Evolutionary conservation across 106 monocot genomes (phyloP), one percentile per base, ranked within the genome.

Genomic region (Allium cepa): DNA sequence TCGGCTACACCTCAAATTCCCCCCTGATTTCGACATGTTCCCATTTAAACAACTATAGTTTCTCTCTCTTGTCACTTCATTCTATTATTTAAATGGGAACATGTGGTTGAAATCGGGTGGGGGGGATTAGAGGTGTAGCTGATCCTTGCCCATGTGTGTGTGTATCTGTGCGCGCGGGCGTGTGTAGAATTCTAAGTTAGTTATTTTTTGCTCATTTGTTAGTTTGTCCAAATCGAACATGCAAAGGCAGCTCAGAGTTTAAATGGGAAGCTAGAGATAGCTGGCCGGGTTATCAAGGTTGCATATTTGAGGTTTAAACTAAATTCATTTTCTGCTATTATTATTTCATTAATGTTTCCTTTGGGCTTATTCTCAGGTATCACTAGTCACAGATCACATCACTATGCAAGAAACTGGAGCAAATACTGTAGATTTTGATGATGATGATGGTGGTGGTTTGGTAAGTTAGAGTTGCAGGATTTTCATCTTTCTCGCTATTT

Each of bases 401-500:
- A 77, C 70, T 28, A 45, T 75, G n/a, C 88, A 86, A 69, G 88
- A 81, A 69, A 57, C 68, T 70, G 83, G 76, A 56, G 50, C 85
- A 73, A 81, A 78, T 89, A 60, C 83, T 67, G 81, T 76, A 66
- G 88, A 93, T 59, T 79, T 93, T 70, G 93, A 93, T 77, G 93
- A 93, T 67, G 93, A 93, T 71, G 93, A 93, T 71, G 93, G 93
- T 53, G 88, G 89, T 73, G 92, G 92, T 45, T 76, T 92, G 92
- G 92, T 92, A 59, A 72, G 92, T 81, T 10, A 13, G 52, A 13
- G 52, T 15, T 55, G 36, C 36, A 36, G 3, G 5, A 36, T 36
- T 36, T 36, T 36, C 36, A 36, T 36, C 15, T 55, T 55, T 55
- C 15, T 55, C 15, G 53, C 53, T 55, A 12, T 12, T 55, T 55